A percentile compares a stretch with the other conserved stretches of the same genome.
Evolutionary conservation across 2,329 filamentous ascomycete genomes (phyloP).

Genomic region (Aspergillus sp.): DNA sequence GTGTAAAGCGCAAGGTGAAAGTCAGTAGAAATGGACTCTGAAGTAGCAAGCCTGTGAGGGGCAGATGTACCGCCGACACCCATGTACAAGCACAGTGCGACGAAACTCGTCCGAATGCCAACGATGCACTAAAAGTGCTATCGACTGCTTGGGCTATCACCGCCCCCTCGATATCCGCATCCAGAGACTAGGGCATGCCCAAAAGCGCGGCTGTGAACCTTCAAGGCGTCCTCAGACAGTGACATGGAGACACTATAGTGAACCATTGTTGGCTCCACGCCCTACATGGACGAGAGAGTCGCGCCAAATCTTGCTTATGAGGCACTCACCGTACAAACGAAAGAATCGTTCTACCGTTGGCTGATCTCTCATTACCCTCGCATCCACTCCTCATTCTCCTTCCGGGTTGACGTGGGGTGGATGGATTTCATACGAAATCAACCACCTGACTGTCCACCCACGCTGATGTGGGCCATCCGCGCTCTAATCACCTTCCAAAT

Average conservation of each 20-base stretch:
- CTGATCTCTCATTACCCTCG: conserved; percentile 6
- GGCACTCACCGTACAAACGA: conserved; percentile 7
- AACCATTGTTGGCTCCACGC: neutral
- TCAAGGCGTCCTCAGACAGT: neutral
- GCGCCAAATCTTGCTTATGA: conserved; percentile 6
- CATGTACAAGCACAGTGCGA: neutral
- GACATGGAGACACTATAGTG: neutral
- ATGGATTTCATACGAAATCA: conserved; percentile 12
- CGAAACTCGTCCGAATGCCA: conserved; percentile 1
- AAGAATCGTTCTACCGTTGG: conserved; percentile 8
- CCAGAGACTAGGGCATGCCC: neutral
- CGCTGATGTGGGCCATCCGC: conserved; percentile 9
- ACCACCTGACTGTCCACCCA: neutral
- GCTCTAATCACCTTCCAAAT: conserved; percentile 10
- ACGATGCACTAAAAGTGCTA: neutral
- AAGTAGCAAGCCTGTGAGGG: neutral
- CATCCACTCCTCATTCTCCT: neutral
- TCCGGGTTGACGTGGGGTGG: conserved; percentile 7
- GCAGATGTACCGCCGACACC: neutral
- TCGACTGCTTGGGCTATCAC: conserved; percentile 1
- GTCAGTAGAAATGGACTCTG: neutral
- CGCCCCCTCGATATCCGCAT: neutral
- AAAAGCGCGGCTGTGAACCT: neutral
- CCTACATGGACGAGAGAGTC: conserved; percentile 7
- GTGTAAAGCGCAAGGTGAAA: conserved; percentile 10